These are phyloP conservation scores for Naematelia aurantialba DNA, from an alignment of 768 basidiomycete genomes.

Conservation along the genomic window DNA sequence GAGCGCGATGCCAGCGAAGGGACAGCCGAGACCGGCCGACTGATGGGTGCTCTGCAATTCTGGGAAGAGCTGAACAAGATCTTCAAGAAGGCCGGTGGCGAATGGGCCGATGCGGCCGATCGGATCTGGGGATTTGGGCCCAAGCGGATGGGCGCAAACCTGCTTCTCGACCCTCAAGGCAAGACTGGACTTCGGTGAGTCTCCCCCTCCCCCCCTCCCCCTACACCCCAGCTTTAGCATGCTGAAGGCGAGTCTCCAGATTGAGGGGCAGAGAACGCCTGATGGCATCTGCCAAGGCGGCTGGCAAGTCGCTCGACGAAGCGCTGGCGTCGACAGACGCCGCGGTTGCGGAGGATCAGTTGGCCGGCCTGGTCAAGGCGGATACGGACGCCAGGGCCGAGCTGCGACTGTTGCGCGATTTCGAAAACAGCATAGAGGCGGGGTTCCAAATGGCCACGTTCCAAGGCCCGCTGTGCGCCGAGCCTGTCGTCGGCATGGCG, in stretches of 20 bases:
- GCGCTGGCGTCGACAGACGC: constrained; percentile 38
- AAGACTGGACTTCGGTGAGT: constrained; percentile 47
- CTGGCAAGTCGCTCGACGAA: constrained; percentile 46
- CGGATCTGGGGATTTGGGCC: constrained; percentile 90
- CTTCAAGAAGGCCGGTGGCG: constrained; percentile 64
- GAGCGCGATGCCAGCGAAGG: constrained; percentile 30
- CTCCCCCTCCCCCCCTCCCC: background rate
- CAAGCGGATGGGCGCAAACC: constrained; percentile 74
- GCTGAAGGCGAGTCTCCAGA: constrained; percentile 3
- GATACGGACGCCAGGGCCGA: constrained; percentile 25
- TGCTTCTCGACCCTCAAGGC: constrained; percentile 67
- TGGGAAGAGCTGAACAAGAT: constrained; percentile 67
- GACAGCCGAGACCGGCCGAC: constrained; percentile 71
- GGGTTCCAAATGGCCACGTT: constrained; percentile 93
- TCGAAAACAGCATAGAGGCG: constrained; percentile 79
- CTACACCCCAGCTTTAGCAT: background rate
- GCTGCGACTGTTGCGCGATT: constrained; percentile 54
- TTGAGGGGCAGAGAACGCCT: constrained; percentile 32
- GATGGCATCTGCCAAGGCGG: constrained; percentile 36
- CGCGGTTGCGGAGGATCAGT: constrained; percentile 25
- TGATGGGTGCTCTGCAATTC: constrained; percentile 64
- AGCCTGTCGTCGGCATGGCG: constrained; percentile 88
- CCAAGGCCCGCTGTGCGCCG: constrained; percentile 90
- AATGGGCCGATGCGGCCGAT: constrained; percentile 72
- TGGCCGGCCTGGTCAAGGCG: constrained; percentile 15